These are phyloP conservation scores for Pachysandra terminalis DNA, from an alignment of 164 flowering plant species.

Conservation along the genomic window DNA sequence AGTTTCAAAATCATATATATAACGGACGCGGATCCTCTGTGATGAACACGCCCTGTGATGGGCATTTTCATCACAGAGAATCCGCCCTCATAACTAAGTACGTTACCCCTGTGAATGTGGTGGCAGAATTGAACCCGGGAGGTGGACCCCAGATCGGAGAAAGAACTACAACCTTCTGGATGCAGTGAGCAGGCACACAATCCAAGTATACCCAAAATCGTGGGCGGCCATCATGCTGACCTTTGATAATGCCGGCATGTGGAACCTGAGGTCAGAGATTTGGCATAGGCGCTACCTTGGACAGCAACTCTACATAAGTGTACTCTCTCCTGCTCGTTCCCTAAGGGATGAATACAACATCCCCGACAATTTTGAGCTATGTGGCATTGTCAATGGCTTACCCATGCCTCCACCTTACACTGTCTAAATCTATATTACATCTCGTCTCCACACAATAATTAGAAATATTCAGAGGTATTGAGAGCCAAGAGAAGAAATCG, in stretches of 20 bases:
- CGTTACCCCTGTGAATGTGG: too few relatives aligned
- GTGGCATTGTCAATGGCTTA: slow-evolving; percentile 30
- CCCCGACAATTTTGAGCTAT: slow-evolving; percentile 31
- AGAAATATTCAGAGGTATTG: too few relatives aligned
- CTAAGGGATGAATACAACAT: slow-evolving; percentile 62
- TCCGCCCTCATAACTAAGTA: too few relatives aligned
- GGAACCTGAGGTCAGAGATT: slow-evolving; percentile 54
- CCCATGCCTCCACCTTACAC: slow-evolving; percentile 18
- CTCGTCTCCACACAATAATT: too few relatives aligned
- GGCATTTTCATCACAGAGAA: too few relatives aligned
- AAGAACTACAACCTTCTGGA: slow-evolving; percentile 56
- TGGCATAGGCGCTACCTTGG: slow-evolving; percentile 51
- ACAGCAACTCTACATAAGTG: slow-evolving; percentile 57
- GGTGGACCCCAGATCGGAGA: slow-evolving; percentile 51
- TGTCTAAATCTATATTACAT: background rate
- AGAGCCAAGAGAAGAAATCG: too few relatives aligned
- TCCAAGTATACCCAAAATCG: slow-evolving; percentile 59
- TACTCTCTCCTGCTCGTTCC: slow-evolving; percentile 42
- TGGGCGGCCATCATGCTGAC: slow-evolving; percentile 60
- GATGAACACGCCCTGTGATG: too few relatives aligned
- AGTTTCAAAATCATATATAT: too few relatives aligned
- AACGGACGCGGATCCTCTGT: too few relatives aligned
- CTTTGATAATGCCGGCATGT: slow-evolving; percentile 63
- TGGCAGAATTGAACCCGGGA: slow-evolving; percentile 40
- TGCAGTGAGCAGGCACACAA: slow-evolving; percentile 50